Evolutionary conservation across 495 filamentous ascomycete species (phyloP), one percentile per base, ranked within the genome.

Genomic region (Podospora tetraspora): DNA sequence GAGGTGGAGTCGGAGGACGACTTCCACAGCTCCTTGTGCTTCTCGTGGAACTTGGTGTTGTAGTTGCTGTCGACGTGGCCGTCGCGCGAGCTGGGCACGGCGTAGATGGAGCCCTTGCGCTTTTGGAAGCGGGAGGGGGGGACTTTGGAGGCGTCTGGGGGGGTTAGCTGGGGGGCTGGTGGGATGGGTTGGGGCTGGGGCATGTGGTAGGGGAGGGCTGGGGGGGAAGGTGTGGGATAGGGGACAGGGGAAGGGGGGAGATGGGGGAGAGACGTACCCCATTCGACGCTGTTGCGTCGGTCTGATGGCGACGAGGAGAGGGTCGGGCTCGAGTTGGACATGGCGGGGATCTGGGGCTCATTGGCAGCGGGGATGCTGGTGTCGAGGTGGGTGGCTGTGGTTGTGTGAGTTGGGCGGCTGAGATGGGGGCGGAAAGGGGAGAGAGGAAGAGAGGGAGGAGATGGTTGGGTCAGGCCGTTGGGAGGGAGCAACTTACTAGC

Each of bases 21-120:
- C 30, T 72, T 72, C 23, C 71, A 74, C 70, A 75, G 74, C 67
- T 80, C 74, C 22, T 66, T 69, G 70, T 83, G 79, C 63, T 79
- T 78, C 69, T 78, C 74, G 71, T 83, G 78, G 72, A 79, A 84
- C 64, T 81, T 78, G 62, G 71, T 63, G 65, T 76, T 76, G 62
- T 79, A 77, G 75, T 84, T 82, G 62, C 74, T 77, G 72, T 84
- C 84, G 52, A 87, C 74, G 72, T 87, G 86, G 43, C 83, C 85
- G 73, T 88, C 86, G 62, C 87, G 81, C 25, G 82, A 84, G 66
- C 73, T 72, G 16, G 84, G 87, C 24, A 86, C 87, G 58, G 85
- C 84, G 76, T 85, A 87, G 79, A 88, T 85, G 74, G 84, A 86
- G 63, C 86, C 87, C 77, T 88, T 84, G 74, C 84, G 81, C 79